Percentiles rank a stretch among this genome's conserved stretches.
Conservation (phyloP, 257 asterid species). For the Solanum boliviense region DNA sequence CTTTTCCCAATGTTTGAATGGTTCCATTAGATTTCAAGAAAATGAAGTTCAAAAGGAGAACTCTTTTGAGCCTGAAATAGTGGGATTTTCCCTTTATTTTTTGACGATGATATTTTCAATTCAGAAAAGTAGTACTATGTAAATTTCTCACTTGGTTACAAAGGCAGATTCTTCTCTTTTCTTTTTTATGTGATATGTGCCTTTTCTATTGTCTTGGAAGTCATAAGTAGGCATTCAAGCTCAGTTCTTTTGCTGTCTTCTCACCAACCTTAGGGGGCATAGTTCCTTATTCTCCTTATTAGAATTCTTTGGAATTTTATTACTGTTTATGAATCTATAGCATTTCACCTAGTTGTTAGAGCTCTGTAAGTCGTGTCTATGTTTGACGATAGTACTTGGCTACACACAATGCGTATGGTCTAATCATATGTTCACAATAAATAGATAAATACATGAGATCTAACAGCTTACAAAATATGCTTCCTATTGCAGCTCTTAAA, state of each 20-base stretch:
- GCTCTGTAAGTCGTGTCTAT: background rate
- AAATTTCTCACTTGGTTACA: background rate
- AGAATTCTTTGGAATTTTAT: background rate
- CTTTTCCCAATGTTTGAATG: background rate
- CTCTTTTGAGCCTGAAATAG: background rate
- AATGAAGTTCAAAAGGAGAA: background rate
- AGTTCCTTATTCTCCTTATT: background rate
- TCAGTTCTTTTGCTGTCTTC: background rate
- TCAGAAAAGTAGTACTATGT: background rate
- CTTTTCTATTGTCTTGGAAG: background rate
- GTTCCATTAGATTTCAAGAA: background rate
- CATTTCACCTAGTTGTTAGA: background rate
- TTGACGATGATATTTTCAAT: background rate
- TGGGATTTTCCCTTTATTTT: background rate
- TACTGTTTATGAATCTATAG: background rate
- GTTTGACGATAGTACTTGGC: background rate
- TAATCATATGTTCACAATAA: background rate
- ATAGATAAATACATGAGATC: background rate
- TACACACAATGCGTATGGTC: background rate
- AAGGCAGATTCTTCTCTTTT: background rate
- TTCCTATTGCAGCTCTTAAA: conserved; percentile 8
- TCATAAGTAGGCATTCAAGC: background rate
- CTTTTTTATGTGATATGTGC: background rate
- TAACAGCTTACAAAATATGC: background rate
- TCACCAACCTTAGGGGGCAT: background rate